phyloP scores from a whole-genome alignment of 495 filamentous ascomycete species.

The Aspergillus taichungensis region DNA sequence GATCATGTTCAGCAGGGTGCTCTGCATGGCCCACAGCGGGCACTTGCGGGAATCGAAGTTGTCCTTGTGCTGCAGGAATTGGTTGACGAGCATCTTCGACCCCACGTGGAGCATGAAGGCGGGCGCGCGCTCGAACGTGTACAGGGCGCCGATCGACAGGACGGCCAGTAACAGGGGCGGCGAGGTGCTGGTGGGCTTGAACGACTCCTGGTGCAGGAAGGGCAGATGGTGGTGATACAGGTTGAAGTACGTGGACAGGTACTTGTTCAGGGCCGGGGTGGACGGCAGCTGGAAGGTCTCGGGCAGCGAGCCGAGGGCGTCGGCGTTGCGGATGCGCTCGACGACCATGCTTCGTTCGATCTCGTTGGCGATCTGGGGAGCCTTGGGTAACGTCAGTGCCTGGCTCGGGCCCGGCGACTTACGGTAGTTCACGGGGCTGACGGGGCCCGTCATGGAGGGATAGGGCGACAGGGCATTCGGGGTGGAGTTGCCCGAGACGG shows the following conservation, averaged over 20 bases:
- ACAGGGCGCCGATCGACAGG: constrained; percentile 90
- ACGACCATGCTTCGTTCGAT: constrained; percentile 74
- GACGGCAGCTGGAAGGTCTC: constrained; percentile 83
- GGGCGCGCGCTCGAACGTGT: constrained; percentile 93
- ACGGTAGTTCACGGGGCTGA: constrained; percentile 63
- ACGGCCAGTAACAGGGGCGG: constrained; percentile 82
- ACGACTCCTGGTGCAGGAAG: constrained; percentile 90
- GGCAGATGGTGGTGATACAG: constrained; percentile 95
- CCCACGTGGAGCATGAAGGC: constrained; percentile 96
- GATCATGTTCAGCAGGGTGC: constrained; percentile 93
- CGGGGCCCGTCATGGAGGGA: constrained; percentile 61
- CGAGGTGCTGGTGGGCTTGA: constrained; percentile 67
- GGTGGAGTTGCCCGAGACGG: constrained; percentile 62
- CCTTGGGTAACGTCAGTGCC: constrained; percentile 54
- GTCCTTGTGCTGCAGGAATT: constrained; percentile 95
- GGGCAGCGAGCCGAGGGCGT: constrained; percentile 73
- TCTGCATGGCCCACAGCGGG: constrained; percentile 95
- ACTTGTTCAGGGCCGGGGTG: constrained; percentile 71
- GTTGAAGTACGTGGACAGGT: constrained; percentile 91
- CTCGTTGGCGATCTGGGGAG: constrained; percentile 58
- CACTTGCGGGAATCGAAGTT: constrained; percentile 99
- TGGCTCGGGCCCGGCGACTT: constrained; percentile 57
- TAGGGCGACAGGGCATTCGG: constrained; percentile 76
- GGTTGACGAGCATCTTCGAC: constrained; percentile 91
- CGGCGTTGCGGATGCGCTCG: constrained; percentile 73